Evolutionary conservation across 441 rosid genomes (phyloP), one percentile per base, ranked within the genome.

Genomic region (Isatis lusitanica): DNA sequence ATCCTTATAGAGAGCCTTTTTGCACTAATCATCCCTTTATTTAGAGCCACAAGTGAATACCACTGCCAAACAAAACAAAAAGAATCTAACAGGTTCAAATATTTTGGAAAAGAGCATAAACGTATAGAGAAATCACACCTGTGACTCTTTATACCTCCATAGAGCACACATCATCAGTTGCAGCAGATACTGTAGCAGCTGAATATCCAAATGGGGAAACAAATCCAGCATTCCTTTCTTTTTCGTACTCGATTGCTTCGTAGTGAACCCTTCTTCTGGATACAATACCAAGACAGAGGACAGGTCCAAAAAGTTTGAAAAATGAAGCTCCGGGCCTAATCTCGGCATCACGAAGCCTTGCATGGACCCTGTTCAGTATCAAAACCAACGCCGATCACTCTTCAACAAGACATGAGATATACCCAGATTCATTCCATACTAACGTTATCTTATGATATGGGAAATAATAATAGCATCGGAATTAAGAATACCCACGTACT

Each of bases 161-260:
- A 62, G 97, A 92, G 85, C 92, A 77, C 56, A 88, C 91, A 66
- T 86, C 79, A 71, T 88, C 85, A 70, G 85, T 85, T 35, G 88
- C 89, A 31, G 97, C 92, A 72, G 89, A 81, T 70, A 88, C 83
- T 46, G 92, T 85, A 51, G 76, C 71, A 18, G 89, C 83, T 74
- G 98, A 94, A 78, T 87, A 92, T 79, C 97, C 95, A 76, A 94
- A 90, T 11, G 97, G 94, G 66, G 97, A 90, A 18, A 88, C 66
- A 78, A 90, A 87, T 73, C 95, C 98, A 71, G 85, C 95, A 84
- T 92, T 92, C 50, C 89, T 75, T 84, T 94, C 94, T 81, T 85
- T 92, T 75, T 87, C 97, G 24, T 90, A 94, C 72, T 79, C 77
- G 65, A 89, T 81, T 52, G 91, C 89, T 84, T 92, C 97, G 66